Percentiles rank a stretch among this genome's conserved stretches.
Evolutionary conservation across 169 alveolate genomes (phyloP).

Genomic region (Cystoisospora suis): DNA sequence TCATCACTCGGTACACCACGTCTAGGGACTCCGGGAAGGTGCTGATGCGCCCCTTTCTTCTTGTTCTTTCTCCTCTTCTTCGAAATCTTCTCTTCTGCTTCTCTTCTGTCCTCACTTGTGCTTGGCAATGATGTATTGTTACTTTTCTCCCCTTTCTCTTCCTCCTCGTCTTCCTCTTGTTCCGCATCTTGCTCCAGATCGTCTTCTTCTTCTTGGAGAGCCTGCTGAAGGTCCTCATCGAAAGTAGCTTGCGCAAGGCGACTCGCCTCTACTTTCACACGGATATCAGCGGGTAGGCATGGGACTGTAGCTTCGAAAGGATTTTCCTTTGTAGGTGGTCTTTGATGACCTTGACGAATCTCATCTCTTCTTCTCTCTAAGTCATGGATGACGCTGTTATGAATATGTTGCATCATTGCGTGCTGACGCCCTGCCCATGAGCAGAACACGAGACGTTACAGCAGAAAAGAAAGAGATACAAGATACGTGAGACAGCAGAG

Average conservation of each 20-base stretch:
- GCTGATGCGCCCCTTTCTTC: not conserved
- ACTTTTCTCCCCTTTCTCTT: not conserved
- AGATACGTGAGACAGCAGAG: not conserved
- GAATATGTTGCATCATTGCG: conserved; percentile 14
- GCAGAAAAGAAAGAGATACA: not conserved
- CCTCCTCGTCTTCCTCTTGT: not conserved
- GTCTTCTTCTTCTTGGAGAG: not conserved
- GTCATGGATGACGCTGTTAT: not conserved
- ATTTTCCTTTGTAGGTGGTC: not conserved
- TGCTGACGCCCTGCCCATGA: not conserved
- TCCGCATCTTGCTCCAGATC: not conserved
- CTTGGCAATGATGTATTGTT: not conserved
- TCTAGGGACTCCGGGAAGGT: not conserved
- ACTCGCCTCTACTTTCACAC: not conserved
- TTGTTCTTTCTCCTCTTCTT: not conserved
- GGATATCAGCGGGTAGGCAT: conserved; percentile 10
- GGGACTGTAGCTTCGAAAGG: conserved; percentile 12
- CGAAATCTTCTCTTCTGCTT: not conserved
- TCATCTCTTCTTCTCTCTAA: not conserved
- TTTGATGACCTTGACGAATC: not conserved
- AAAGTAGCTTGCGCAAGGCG: not conserved
- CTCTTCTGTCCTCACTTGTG: not conserved
- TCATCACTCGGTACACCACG: not conserved
- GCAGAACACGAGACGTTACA: not conserved
- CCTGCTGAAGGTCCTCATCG: not conserved